Conservation (phyloP, 2,329 filamentous ascomycete species). For the Claviceps maximensis region DNA sequence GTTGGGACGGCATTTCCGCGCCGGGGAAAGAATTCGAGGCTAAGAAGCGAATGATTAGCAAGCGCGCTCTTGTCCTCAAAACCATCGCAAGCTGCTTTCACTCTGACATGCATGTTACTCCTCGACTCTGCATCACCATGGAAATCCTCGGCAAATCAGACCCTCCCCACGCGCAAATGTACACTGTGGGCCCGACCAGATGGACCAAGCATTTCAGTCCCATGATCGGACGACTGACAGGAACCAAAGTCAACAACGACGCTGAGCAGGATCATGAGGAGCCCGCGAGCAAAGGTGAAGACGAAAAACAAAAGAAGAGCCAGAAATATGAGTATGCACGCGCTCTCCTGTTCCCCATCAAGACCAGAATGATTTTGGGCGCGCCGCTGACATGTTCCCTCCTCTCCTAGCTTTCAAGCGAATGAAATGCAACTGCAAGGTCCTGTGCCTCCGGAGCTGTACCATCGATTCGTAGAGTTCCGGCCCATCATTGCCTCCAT, state of each 20-base stretch:
- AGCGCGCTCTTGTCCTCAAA: conserved; percentile 68
- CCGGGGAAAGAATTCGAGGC: conserved; percentile 49
- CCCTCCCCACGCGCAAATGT: conserved; percentile 54
- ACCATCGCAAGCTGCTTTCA: conserved; percentile 51
- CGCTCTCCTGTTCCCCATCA: too few species aligned
- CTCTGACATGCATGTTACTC: conserved; percentile 52
- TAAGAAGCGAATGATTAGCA: conserved; percentile 76
- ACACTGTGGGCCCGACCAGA: conserved; percentile 62
- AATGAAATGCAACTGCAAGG: conserved; percentile 81
- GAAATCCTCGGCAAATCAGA: conserved; percentile 66
- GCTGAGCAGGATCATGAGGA: conserved; percentile 31
- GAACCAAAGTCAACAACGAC: conserved; percentile 53
- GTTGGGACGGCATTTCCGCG: conserved; percentile 56
- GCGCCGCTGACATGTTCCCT: neutral
- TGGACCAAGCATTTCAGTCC: conserved; percentile 83
- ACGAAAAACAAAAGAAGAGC: conserved; percentile 36
- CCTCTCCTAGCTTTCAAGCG: conserved; percentile 61
- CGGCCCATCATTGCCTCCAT: conserved; percentile 79
- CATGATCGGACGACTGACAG: conserved; percentile 69
- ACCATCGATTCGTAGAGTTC: conserved; percentile 90
- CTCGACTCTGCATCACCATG: conserved; percentile 58
- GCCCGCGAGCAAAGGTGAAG: conserved; percentile 1
- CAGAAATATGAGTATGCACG: conserved; percentile 60
- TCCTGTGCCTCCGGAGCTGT: conserved; percentile 66
- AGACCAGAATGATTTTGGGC: neutral